Conservation (phyloP, 2,329 filamentous ascomycete genomes). For the Botryotinia narcissicola region DNA sequence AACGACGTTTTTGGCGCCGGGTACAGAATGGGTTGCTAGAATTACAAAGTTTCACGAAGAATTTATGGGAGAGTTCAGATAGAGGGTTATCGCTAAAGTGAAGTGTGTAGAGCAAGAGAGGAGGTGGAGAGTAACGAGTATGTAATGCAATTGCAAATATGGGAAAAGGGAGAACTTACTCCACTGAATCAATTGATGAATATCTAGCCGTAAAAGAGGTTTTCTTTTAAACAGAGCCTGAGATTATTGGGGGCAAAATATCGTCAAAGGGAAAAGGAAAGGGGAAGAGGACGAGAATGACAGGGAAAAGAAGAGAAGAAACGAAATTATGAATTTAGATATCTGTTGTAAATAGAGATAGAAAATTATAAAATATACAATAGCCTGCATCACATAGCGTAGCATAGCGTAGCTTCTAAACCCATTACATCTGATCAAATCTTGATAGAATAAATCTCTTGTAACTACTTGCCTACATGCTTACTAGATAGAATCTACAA, state of each 20-base stretch:
- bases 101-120: neutral
- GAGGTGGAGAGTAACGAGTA: neutral
- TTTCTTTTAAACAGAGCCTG: neutral
- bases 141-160: neutral
- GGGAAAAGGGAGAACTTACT: neutral
- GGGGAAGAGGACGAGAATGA: neutral
- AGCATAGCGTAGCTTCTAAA: no score
- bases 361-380: neutral
- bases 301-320: no score
- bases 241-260: neutral
- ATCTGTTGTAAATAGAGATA: neutral
- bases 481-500: no score
- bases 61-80: constrained; percentile 79
- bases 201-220: neutral
- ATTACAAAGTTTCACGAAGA: constrained; percentile 88
- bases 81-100: neutral
- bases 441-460: neutral
- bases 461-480: neutral
- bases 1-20: constrained; percentile 94
- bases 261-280: neutral
- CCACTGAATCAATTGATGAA: neutral
- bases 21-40: constrained; percentile 87
- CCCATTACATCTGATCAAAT: neutral
- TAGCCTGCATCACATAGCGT: neutral
- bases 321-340: neutral